Evolutionary conservation across 1,284 basidiomycete genomes (phyloP).

Genomic region (Pseudozyma thailandica): DNA sequence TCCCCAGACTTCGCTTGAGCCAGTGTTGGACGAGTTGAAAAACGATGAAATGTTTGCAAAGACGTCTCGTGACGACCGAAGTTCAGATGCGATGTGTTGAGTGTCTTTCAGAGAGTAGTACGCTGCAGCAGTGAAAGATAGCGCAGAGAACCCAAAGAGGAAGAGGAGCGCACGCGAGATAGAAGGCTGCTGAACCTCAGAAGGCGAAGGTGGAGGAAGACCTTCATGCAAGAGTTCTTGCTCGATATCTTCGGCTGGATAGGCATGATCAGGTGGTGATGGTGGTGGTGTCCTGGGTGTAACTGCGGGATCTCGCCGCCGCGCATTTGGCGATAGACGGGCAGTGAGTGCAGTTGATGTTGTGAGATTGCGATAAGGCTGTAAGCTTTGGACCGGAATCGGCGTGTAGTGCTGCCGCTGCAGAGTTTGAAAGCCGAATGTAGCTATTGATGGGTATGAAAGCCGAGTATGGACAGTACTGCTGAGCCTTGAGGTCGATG

Average conservation of each 20-base stretch:
- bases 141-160: conserved; percentile 27
- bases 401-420: background rate
- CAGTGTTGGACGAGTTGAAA: conserved; percentile 8
- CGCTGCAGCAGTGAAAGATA: conserved; percentile 27
- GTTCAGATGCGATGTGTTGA: conserved; percentile 14
- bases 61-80: conserved; percentile 16
- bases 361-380: background rate
- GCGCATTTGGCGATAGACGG: background rate
- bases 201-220: background rate
- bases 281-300: background rate
- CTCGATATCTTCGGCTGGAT: conserved; percentile 1
- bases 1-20: conserved; percentile 12
- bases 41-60: conserved; percentile 38
- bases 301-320: background rate
- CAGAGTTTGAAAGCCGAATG: background rate
- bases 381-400: background rate
- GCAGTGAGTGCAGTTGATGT: conserved; percentile 2
- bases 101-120: conserved; percentile 35
- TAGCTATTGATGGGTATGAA: background rate
- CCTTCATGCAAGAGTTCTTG: conserved; percentile 1
- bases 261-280: no score
- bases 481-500: background rate
- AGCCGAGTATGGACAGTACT: background rate
- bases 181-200: conserved; percentile 14
- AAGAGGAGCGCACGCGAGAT: conserved; percentile 27